phyloP scores from a whole-genome alignment of 305 asterid species.

The Fraxinus velutina region DNA sequence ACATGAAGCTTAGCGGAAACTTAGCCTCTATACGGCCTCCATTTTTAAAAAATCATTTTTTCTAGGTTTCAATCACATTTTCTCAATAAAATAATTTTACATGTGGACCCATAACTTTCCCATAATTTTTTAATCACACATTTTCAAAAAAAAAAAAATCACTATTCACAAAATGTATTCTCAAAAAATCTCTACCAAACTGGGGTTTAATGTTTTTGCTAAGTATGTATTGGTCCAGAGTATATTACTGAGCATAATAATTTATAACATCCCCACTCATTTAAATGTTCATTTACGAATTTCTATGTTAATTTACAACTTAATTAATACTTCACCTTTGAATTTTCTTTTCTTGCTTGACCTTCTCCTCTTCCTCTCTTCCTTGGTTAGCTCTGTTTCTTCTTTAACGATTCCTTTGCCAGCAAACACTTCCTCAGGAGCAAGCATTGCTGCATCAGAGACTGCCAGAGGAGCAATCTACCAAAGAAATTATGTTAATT shows the following conservation, averaged over 20 bases:
- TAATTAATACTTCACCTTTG: conserved; percentile 47
- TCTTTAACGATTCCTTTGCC: conserved; percentile 90
- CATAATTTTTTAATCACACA: background rate
- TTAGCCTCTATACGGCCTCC: background rate
- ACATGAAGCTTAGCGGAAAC: background rate
- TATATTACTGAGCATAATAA: background rate
- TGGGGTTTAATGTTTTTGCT: background rate
- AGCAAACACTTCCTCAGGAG: conserved; percentile 94
- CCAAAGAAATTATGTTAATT: conserved; percentile 15
- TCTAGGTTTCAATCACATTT: background rate
- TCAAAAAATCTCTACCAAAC: background rate
- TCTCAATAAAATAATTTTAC: background rate
- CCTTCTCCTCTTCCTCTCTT: conserved; percentile 81
- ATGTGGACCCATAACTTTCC: background rate
- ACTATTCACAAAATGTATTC: background rate
- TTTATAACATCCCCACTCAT: background rate
- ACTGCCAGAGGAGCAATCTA: conserved; percentile 91
- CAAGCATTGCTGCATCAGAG: conserved; percentile 96
- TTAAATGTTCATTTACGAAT: background rate
- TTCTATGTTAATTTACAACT: background rate
- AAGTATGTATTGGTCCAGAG: background rate
- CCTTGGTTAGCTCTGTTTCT: conserved; percentile 77
- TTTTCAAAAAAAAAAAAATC: too few relatives aligned
- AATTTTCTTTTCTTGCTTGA: conserved; percentile 79
- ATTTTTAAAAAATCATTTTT: background rate